Evolutionary conservation across 257 asterid genomes (phyloP).

Genomic region (Nyctanthes arbortristis): DNA sequence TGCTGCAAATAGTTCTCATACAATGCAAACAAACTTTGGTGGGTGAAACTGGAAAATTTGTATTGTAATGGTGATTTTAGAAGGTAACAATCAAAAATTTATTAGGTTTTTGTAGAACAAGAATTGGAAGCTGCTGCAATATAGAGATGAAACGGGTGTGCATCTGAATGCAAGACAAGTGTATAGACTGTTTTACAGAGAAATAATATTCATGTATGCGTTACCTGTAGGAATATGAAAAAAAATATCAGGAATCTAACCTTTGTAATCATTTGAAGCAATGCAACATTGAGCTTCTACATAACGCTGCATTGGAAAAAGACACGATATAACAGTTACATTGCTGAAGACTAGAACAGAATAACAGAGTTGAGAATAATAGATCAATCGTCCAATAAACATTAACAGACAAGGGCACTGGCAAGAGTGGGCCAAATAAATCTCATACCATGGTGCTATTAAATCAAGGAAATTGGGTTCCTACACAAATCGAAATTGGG

Average conservation of each 20-base stretch:
- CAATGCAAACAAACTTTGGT: neutral
- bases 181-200: slow-evolving; percentile 11
- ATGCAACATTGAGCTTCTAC: slow-evolving; percentile 95
- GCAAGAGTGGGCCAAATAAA: neutral
- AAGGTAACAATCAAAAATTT: slow-evolving; percentile 17
- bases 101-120: slow-evolving; percentile 15
- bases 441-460: neutral
- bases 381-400: slow-evolving; percentile 10
- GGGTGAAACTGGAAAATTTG: neutral
- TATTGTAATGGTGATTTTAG: slow-evolving; percentile 2
- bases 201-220: slow-evolving; percentile 3
- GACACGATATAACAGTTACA: slow-evolving; percentile 23
- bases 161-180: neutral
- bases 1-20: neutral
- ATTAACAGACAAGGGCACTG: slow-evolving; percentile 4
- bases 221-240: slow-evolving; percentile 18
- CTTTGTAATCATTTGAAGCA: slow-evolving; percentile 94
- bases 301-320: slow-evolving; percentile 64
- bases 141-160: slow-evolving; percentile 13
- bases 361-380: neutral
- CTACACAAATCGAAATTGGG: slow-evolving; percentile 7
- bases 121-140: slow-evolving; percentile 14
- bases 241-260: slow-evolving; percentile 40
- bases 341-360: slow-evolving; percentile 9
- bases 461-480: neutral